Base-by-base conservation (phyloP, 176 grass and related monocot species). In the Aegilops bicornis region DNA sequence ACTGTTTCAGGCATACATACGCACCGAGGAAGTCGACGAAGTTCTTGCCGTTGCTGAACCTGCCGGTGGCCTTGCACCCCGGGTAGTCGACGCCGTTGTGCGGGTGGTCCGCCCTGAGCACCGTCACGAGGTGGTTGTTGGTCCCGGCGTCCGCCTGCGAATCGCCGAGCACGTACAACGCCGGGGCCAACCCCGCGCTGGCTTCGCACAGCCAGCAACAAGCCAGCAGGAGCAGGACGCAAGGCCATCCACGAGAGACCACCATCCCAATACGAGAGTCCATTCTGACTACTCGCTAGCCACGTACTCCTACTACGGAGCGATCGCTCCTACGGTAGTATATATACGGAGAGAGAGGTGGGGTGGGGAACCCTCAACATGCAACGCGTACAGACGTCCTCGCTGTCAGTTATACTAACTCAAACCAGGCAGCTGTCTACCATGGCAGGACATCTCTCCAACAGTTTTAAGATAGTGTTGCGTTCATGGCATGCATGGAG, bases 11-110 rank as follows among this genome's bases (percentile, higher is more conserved):
- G 64, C 71, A 73, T 43, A 45, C 14, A 1, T 33, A 79, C 59
- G 48, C 78, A 88, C 94, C 92, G 32, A 97, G 82, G 66, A 90
- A 92, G 74, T 94, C 90, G 64, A 89, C 90, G 58, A 87, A 89
- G 79, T 97, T 97, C 8, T 76, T 50, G 88, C 94, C 94, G 22
- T 94, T 92, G 90, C 90, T 90, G 87, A 94, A 94, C 19, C 94
- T 83, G 23, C 94, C 92, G 15, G 94, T 97, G 66, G 94, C 31
- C 77, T 62, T 71, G 12, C 24, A 39, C 8, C 81, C 92, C 2
- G 86, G 86, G 70, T 90, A 97, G 79, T 97, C 92, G 58, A 97
- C 59, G 68, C 94, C 94, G 35, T 97, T 94, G 65, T 85, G 92
- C 0, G 83, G 88, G 80, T 89, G 85, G 77, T 97, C 27, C 14